Conservation (phyloP, 2,329 filamentous ascomycete species). For the Xylaria sp. region DNA sequence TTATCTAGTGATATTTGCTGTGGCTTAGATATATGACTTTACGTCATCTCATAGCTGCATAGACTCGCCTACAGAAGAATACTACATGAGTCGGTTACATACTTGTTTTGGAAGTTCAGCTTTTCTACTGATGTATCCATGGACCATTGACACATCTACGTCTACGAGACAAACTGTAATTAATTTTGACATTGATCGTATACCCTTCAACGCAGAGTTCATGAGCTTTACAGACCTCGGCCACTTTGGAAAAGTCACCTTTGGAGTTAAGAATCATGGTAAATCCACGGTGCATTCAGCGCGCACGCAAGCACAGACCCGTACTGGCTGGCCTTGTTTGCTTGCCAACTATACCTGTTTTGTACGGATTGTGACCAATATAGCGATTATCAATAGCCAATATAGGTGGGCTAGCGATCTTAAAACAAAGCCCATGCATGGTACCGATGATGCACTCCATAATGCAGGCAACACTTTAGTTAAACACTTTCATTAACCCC, state of each 20-base stretch:
- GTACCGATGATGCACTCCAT: conserved; percentile 6
- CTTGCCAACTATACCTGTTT: too few relatives aligned
- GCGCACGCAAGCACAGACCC: too few relatives aligned
- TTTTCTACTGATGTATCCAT: background rate
- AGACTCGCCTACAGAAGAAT: background rate
- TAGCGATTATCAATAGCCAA: background rate
- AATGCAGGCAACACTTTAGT: conserved; percentile 23
- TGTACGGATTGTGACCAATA: background rate
- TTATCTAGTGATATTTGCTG: conserved; percentile 5
- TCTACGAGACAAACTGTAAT: too few relatives aligned
- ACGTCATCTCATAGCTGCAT: conserved; percentile 11
- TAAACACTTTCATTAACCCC: conserved; percentile 10
- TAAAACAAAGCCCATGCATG: background rate
- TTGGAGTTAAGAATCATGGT: too few relatives aligned
- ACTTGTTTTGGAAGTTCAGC: background rate
- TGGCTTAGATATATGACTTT: conserved; percentile 18
- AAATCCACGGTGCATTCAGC: too few relatives aligned
- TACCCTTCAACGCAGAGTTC: too few relatives aligned
- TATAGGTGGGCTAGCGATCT: background rate
- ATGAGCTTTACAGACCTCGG: too few relatives aligned
- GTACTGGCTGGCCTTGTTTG: too few relatives aligned
- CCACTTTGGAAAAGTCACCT: too few relatives aligned
- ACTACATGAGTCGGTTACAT: background rate
- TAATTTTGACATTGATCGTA: too few relatives aligned
- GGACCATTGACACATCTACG: too few relatives aligned